Evolutionary conservation across 2,329 filamentous ascomycete genomes (phyloP).

Genomic region (Neodidymelliopsis sp.): DNA sequence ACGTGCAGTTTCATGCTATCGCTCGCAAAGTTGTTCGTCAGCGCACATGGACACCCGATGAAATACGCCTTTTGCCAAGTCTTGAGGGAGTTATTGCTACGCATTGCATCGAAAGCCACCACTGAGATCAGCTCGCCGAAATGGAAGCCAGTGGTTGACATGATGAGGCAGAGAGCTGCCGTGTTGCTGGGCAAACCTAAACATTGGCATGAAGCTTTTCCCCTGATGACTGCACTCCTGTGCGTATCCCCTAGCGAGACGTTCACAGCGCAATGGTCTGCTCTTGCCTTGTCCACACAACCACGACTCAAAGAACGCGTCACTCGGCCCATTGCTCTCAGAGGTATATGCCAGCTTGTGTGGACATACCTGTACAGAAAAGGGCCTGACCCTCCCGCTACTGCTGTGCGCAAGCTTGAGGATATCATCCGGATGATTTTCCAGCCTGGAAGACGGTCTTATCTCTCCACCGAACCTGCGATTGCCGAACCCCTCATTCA

Average conservation of each 20-base stretch:
- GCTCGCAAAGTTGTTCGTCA: conserved; percentile 81
- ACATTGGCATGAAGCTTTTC: conserved; percentile 90
- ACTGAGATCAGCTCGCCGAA: conserved; percentile 80
- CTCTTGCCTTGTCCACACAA: conserved; percentile 78
- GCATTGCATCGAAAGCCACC: conserved; percentile 81
- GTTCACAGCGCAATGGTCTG: conserved; percentile 86
- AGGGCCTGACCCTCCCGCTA: conserved; percentile 72
- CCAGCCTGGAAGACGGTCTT: conserved; percentile 78
- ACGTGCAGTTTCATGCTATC: conserved; percentile 89
- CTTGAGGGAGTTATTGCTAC: conserved; percentile 83
- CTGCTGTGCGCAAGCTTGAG: conserved; percentile 80
- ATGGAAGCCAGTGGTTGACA: conserved; percentile 85
- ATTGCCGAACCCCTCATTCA: conserved; percentile 91
- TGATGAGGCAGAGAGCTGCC: conserved; percentile 77
- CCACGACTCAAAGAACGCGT: conserved; percentile 83
- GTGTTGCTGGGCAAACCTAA: conserved; percentile 91
- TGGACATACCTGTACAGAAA: conserved; percentile 92
- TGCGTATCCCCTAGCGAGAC: conserved; percentile 87
- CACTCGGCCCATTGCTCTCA: conserved; percentile 79
- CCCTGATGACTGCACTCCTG: conserved; percentile 83
- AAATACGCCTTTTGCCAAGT: conserved; percentile 96
- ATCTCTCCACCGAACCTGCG: conserved; percentile 82
- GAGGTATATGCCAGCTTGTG: conserved; percentile 86
- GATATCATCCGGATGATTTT: conserved; percentile 87
- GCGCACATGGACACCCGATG: conserved; percentile 84